Conservation (phyloP, 1,284 basidiomycete genomes). For the Cystobasidiaceae sp. region DNA sequence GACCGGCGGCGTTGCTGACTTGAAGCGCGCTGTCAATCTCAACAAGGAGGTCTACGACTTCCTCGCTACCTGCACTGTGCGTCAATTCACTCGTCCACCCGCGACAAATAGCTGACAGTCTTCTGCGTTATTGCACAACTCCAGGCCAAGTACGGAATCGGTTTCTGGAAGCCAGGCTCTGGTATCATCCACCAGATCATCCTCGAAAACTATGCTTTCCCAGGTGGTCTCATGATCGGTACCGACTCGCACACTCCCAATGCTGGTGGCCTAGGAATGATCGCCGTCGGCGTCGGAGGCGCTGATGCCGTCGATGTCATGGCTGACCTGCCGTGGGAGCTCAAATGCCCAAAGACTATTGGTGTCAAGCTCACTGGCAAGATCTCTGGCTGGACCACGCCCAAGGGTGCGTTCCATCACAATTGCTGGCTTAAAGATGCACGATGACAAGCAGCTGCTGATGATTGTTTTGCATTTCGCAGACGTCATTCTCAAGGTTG, state of each 20-base stretch:
- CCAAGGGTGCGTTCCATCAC: slow-evolving; percentile 64
- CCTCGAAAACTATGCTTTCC: slow-evolving; percentile 61
- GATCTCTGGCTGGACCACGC: slow-evolving; percentile 93
- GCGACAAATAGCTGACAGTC: not conserved
- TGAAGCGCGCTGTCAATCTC: slow-evolving; percentile 83
- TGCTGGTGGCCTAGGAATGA: slow-evolving; percentile 97
- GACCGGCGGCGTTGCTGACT: slow-evolving; percentile 85
- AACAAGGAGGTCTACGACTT: slow-evolving; percentile 99
- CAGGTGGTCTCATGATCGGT: slow-evolving; percentile 98
- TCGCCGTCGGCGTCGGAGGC: slow-evolving; percentile 98
- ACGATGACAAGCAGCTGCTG: not conserved
- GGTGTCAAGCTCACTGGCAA: slow-evolving; percentile 95
- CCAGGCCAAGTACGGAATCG: slow-evolving; percentile 60
- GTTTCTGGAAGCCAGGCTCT: slow-evolving; percentile 99
- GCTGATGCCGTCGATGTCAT: slow-evolving; percentile 99
- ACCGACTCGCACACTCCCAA: slow-evolving; percentile 99
- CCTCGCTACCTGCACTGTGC: slow-evolving; percentile 71
- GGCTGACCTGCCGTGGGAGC: slow-evolving; percentile 95
- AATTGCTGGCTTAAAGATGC: not conserved
- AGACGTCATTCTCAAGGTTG: slow-evolving; percentile 96
- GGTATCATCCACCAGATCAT: slow-evolving; percentile 59
- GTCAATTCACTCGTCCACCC: slow-evolving; percentile 41
- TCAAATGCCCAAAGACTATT: slow-evolving; percentile 98
- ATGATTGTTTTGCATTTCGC: slow-evolving; percentile 19
- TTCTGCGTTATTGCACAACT: not conserved